Evolutionary conservation across 176 grass and related monocot genomes (phyloP).

Genomic region (Triticum monococcum): DNA sequence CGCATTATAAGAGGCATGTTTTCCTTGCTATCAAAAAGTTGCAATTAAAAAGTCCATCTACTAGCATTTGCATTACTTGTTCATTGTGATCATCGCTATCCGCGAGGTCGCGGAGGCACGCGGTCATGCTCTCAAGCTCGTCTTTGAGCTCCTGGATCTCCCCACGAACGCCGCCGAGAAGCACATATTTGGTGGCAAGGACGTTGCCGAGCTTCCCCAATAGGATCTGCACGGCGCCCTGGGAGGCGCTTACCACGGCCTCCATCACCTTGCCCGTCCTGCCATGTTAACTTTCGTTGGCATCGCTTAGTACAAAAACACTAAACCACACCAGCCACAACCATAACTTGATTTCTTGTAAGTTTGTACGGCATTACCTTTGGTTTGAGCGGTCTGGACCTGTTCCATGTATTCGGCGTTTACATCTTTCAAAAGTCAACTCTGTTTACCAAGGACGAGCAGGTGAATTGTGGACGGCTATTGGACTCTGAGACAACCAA

Average conservation of each 20-base stretch:
- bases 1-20: too few relatives aligned
- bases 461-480: too few relatives aligned
- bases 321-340: too few relatives aligned
- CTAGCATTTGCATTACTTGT: neutral
- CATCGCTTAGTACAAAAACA: too few relatives aligned
- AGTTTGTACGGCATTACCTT: too few relatives aligned
- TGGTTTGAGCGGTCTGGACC: too few relatives aligned
- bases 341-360: too few relatives aligned
- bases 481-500: too few relatives aligned
- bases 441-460: too few relatives aligned
- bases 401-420: too few relatives aligned
- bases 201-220: neutral
- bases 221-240: neutral
- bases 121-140: slow-evolving; percentile 18
- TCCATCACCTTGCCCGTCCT: neutral
- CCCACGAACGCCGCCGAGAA: neutral
- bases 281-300: neutral
- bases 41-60: neutral
- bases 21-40: too few relatives aligned
- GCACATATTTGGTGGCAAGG: neutral
- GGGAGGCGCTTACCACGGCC: neutral
- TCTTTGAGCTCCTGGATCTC: slow-evolving; percentile 32
- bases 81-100: neutral
- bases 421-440: too few relatives aligned
- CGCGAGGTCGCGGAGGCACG: neutral